These are phyloP conservation scores for Ceratobasidium sp. DNA, from an alignment of 1,284 basidiomycete genomes.

Conservation along the genomic window DNA sequence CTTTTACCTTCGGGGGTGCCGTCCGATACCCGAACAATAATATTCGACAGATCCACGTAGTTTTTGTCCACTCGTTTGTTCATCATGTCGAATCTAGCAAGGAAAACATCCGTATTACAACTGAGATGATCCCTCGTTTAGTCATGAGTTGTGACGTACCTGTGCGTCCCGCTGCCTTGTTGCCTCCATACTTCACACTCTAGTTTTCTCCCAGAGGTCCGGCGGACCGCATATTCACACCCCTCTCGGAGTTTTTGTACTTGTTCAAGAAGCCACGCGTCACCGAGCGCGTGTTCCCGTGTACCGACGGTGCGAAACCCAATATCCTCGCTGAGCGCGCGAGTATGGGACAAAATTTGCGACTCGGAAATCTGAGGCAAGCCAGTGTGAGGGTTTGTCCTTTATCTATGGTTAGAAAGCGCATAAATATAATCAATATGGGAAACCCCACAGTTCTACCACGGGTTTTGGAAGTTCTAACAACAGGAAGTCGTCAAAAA, in stretches of 20 bases:
- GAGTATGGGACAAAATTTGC: conserved; percentile 66
- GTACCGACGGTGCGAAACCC: conserved; percentile 95
- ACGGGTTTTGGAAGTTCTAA: conserved; percentile 13
- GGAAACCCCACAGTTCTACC: conserved; percentile 13
- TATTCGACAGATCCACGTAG: conserved; percentile 87
- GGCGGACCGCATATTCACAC: conserved; percentile 63
- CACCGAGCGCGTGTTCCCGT: conserved; percentile 83
- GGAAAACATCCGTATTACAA: neutral
- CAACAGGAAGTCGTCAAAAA: too few species aligned
- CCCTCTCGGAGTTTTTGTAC: conserved; percentile 64
- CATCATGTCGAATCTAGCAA: conserved; percentile 81
- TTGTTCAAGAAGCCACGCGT: conserved; percentile 79
- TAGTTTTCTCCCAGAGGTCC: conserved; percentile 58
- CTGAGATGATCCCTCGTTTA: conserved; percentile 33
- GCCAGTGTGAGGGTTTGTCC: conserved; percentile 46
- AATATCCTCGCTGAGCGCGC: conserved; percentile 78
- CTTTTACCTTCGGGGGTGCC: conserved; percentile 75
- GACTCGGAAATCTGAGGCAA: conserved; percentile 74
- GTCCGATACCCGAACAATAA: conserved; percentile 87
- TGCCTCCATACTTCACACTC: conserved; percentile 90
- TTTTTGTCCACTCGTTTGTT: conserved; percentile 86
- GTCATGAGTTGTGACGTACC: conserved; percentile 56
- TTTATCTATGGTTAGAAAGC: neutral
- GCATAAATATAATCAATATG: neutral
- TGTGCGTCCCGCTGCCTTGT: conserved; percentile 81